These are phyloP conservation scores for Suillus bovinus DNA, from an alignment of 768 basidiomycete genomes.

Conservation along the genomic window DNA sequence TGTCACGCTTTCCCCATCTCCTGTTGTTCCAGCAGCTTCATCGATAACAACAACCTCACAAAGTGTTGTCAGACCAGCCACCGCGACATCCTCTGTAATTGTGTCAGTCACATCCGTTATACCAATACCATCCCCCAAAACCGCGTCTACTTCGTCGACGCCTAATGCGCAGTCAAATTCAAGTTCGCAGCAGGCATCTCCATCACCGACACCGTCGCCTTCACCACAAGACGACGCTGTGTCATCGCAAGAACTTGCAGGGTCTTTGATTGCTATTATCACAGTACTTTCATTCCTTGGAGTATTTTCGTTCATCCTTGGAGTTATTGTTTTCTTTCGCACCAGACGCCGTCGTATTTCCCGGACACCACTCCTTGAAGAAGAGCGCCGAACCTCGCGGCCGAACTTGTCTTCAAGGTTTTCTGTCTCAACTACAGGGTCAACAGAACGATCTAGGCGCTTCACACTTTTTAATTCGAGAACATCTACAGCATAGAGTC, in stretches of 20 bases:
- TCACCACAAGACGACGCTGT: not conserved
- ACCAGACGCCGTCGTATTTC: slow-evolving; percentile 11
- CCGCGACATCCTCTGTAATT: no score
- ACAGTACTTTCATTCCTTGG: slow-evolving; percentile 16
- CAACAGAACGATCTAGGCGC: not conserved
- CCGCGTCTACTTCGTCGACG: not conserved
- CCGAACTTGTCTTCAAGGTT: slow-evolving; percentile 1
- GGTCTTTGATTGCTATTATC: slow-evolving; percentile 21
- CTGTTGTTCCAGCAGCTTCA: not conserved
- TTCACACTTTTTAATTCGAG: not conserved
- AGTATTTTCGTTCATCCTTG: slow-evolving; percentile 18
- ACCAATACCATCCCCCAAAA: slow-evolving; percentile 6
- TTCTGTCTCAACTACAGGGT: slow-evolving; percentile 8
- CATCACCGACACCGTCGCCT: not conserved
- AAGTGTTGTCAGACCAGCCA: not conserved
- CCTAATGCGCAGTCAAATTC: not conserved
- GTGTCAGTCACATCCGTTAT: not conserved
- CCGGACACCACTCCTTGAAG: not conserved
- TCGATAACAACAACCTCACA: not conserved
- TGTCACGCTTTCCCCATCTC: not conserved
- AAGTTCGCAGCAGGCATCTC: not conserved
- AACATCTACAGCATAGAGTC: not conserved
- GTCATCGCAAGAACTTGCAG: slow-evolving; percentile 9
- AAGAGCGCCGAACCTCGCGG: not conserved
- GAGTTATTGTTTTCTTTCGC: slow-evolving; percentile 18